Conservation (phyloP, 208 protist genomes). For the Leishmania braziliensis region DNA sequence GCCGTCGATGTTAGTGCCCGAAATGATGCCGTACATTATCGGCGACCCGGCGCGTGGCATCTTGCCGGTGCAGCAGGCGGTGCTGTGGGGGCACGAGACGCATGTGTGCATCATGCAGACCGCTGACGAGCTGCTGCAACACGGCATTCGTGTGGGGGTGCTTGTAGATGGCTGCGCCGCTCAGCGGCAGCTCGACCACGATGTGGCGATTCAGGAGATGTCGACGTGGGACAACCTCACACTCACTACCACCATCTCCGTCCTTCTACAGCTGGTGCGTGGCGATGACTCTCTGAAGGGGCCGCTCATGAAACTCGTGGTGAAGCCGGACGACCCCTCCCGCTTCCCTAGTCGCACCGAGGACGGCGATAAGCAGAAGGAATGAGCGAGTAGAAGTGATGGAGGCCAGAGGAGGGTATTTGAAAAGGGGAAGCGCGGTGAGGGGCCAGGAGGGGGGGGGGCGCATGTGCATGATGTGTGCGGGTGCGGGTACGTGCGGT, state of each 20-base stretch:
- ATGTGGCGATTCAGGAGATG: constrained; percentile 61
- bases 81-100: constrained; percentile 79
- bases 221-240: constrained; percentile 42
- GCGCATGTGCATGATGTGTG: too few species aligned
- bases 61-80: constrained; percentile 48
- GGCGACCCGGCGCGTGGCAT: constrained; percentile 23
- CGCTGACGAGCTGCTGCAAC: constrained; percentile 61
- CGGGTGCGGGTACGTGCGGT: background rate
- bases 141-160: constrained; percentile 62
- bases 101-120: constrained; percentile 88
- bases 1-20: constrained; percentile 58
- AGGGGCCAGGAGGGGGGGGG: too few species aligned
- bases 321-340: background rate
- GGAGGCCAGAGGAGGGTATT: background rate
- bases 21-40: constrained; percentile 41
- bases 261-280: constrained; percentile 58
- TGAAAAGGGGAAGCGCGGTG: background rate
- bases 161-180: constrained; percentile 69
- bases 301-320: background rate
- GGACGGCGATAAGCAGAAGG: background rate
- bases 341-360: background rate
- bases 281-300: constrained; percentile 8
- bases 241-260: constrained; percentile 62
- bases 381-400: background rate
- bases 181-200: constrained; percentile 52